Evolutionary conservation across 495 filamentous ascomycete species (phyloP).

Genomic region (Penicillium nucicola): DNA sequence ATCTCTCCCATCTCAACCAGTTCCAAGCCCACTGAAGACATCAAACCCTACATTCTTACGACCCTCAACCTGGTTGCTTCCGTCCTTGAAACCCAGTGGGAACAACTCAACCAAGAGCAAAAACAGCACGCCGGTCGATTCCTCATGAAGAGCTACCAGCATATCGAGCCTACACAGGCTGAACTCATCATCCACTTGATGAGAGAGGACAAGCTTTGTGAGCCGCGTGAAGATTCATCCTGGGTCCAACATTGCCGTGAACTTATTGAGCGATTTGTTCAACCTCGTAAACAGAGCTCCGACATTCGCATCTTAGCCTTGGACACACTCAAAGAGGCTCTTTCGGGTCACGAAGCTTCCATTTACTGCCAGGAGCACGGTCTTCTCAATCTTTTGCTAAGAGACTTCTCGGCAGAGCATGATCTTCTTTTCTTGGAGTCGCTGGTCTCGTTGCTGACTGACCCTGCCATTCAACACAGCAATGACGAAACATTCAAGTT

Average conservation of each 20-base stretch:
- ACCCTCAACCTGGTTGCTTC: constrained; percentile 38
- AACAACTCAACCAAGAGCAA: constrained; percentile 37
- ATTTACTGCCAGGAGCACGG: constrained; percentile 33
- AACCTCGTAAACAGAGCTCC: constrained; percentile 57
- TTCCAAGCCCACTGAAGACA: constrained; percentile 32
- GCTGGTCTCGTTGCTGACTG: constrained; percentile 42
- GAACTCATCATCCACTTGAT: constrained; percentile 40
- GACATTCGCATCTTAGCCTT: constrained; percentile 67
- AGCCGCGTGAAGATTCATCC: constrained; percentile 58
- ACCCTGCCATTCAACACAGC: constrained; percentile 27
- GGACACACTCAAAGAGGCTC: constrained; percentile 61
- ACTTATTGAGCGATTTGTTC: constrained; percentile 65
- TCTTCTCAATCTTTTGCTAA: constrained; percentile 38
- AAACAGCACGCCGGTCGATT: constrained; percentile 36
- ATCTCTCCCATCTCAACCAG: constrained; percentile 14
- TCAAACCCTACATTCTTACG: constrained; percentile 37
- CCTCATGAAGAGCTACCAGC: constrained; percentile 34
- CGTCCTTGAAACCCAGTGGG: constrained; percentile 40
- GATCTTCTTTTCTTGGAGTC: constrained; percentile 50
- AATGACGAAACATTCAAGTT: constrained; percentile 34
- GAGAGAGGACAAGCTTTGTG: constrained; percentile 53
- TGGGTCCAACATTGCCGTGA: constrained; percentile 64
- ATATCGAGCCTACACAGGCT: constrained; percentile 42
- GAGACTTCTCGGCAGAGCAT: constrained; percentile 43
- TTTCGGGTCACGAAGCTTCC: constrained; percentile 50